phyloP scores from a whole-genome alignment of 148 eudicot genomes.

The Gaultheria prostrata region DNA sequence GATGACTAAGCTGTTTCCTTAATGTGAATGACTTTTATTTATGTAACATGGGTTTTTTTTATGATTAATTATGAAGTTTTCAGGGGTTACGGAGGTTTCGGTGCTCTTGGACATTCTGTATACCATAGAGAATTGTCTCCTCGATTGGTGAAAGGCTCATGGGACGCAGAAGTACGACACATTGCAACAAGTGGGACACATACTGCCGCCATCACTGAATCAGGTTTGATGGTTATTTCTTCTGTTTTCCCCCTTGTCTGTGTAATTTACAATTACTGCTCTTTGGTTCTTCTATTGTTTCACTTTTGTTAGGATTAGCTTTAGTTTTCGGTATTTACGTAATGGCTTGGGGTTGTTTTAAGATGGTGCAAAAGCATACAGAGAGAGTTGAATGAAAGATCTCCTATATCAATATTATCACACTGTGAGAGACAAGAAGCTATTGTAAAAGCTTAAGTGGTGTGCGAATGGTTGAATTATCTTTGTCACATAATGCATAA shows the following conservation, averaged over 20 bases:
- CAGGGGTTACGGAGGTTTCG: constrained; percentile 99
- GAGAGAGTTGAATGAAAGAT: background rate
- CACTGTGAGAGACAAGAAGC: background rate
- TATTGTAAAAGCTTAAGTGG: background rate
- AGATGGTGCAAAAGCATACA: background rate
- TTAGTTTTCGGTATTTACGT: background rate
- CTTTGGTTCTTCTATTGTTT: background rate
- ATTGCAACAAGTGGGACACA: constrained; percentile 94
- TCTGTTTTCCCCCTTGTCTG: background rate
- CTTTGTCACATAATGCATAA: background rate
- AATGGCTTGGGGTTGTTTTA: background rate
- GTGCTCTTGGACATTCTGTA: constrained; percentile 94
- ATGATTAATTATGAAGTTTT: constrained; percentile 58
- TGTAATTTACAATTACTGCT: background rate
- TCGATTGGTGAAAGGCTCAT: constrained; percentile 74
- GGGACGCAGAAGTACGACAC: constrained; percentile 61
- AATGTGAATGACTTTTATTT: background rate
- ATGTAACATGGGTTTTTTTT: constrained; percentile 39
- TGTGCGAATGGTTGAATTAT: background rate
- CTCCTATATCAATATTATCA: background rate
- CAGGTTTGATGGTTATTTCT: constrained; percentile 43
- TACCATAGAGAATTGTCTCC: constrained; percentile 81
- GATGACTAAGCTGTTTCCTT: background rate
- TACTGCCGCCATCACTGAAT: constrained; percentile 77
- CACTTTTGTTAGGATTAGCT: background rate